phyloP scores from a whole-genome alignment of 805 yeast genomes.

The Schizosaccharomyces osmophilus region DNA sequence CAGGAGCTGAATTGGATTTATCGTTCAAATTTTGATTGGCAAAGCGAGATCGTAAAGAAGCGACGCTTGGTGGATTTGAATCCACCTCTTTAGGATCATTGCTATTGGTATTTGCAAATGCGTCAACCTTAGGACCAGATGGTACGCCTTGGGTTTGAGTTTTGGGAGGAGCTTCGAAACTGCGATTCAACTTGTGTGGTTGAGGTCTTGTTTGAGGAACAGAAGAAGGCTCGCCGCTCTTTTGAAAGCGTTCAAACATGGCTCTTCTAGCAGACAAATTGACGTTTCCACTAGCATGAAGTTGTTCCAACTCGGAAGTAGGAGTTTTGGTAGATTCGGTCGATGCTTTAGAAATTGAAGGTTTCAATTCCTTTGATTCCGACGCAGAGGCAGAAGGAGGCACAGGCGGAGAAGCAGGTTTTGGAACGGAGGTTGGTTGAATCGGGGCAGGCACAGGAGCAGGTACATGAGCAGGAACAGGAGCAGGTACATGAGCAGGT shows the following conservation, averaged over 20 bases:
- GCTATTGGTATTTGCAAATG: no score
- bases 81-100: neutral
- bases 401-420: neutral
- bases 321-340: neutral
- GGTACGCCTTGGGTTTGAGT: no score
- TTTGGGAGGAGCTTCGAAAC: neutral
- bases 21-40: neutral
- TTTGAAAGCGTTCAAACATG: neutral
- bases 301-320: neutral
- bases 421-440: neutral
- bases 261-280: neutral
- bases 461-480: neutral
- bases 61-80: conserved; percentile 15
- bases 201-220: no score
- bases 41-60: conserved; percentile 12
- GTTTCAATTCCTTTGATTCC: neutral
- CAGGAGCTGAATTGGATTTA: neutral
- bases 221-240: no score
- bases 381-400: neutral
- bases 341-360: neutral
- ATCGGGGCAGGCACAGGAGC: neutral
- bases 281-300: neutral
- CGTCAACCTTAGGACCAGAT: no score
- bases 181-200: no score
- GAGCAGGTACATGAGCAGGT: neutral